Conservation (phyloP, 352 stramenopile genomes). For the Lagenidium sp. region DNA sequence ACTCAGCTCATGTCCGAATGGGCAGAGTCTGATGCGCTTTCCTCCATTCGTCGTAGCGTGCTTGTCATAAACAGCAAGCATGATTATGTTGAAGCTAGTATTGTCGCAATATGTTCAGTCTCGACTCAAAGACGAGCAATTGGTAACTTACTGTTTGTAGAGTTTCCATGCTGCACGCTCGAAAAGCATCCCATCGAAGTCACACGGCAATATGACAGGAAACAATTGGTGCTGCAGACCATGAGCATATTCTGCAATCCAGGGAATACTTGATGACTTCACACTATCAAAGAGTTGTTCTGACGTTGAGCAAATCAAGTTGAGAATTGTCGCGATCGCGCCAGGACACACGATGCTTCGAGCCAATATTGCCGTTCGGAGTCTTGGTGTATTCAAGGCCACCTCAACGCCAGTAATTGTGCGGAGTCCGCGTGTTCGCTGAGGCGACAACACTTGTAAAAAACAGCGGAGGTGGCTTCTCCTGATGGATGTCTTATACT, state of each 20-base stretch:
- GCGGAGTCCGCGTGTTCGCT: constrained; percentile 26
- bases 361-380: constrained; percentile 37
- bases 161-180: constrained; percentile 22
- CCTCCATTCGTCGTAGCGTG: constrained; percentile 11
- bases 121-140: too few relatives aligned
- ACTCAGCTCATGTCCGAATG: constrained; percentile 26
- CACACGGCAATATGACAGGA: constrained; percentile 26
- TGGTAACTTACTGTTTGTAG: constrained; percentile 26
- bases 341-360: constrained; percentile 43
- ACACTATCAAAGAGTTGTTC: constrained; percentile 24
- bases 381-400: constrained; percentile 30
- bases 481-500: too few relatives aligned
- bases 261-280: constrained; percentile 28
- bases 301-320: constrained; percentile 41
- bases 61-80: constrained; percentile 35
- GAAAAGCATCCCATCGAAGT: constrained; percentile 33
- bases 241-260: constrained; percentile 43
- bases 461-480: constrained; percentile 54
- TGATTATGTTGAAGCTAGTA: constrained; percentile 35
- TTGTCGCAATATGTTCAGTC: too few relatives aligned
- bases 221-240: constrained; percentile 49
- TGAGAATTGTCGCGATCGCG: constrained; percentile 38
- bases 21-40: constrained; percentile 23
- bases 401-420: constrained; percentile 49
- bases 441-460: constrained; percentile 36